phyloP scores from a whole-genome alignment of 2,329 filamentous ascomycete genomes.

The Colletotrichum brevisporum region DNA sequence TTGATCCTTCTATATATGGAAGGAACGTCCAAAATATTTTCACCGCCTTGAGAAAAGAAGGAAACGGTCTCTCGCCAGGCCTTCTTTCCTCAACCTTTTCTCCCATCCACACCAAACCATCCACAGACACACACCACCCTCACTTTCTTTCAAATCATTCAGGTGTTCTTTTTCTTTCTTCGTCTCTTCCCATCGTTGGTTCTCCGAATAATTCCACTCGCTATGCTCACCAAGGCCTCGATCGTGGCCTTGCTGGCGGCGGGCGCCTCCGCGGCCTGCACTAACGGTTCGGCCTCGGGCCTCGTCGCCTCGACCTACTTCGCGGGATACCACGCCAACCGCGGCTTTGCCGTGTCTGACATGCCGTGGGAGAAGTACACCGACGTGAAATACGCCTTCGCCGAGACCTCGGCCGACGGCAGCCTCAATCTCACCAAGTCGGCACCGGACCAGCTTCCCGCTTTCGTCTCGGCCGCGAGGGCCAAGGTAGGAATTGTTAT shows the following conservation, averaged over 20 bases:
- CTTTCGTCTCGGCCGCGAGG: conserved; percentile 20
- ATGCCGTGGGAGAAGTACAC: conserved; percentile 40
- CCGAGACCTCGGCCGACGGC: conserved; percentile 28
- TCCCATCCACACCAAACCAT: too few species aligned
- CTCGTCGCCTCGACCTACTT: conserved; percentile 34
- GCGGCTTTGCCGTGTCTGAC: conserved; percentile 14
- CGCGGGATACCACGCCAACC: conserved; percentile 35
- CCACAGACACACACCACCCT: conserved; percentile 10
- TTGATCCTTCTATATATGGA: neutral
- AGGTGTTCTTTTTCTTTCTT: neutral
- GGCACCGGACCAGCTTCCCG: conserved; percentile 31
- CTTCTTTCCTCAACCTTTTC: too few species aligned
- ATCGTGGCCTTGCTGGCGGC: conserved; percentile 32
- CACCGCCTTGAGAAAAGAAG: too few species aligned
- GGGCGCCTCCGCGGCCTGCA: conserved; percentile 25
- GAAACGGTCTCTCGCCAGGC: too few species aligned
- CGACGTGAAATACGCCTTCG: conserved; percentile 37
- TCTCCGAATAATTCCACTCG: conserved; percentile 17
- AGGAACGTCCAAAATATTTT: neutral
- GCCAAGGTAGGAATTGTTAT: neutral
- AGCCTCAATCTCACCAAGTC: conserved; percentile 31
- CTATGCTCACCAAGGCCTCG: conserved; percentile 20
- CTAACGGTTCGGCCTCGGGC: conserved; percentile 8
- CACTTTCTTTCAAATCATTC: conserved; percentile 24
- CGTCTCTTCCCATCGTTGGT: neutral